Evolutionary conservation across 176 grass and related monocot genomes (phyloP), one percentile per base, ranked within the genome.

Genomic region (Bolboschoenus planiculmis): DNA sequence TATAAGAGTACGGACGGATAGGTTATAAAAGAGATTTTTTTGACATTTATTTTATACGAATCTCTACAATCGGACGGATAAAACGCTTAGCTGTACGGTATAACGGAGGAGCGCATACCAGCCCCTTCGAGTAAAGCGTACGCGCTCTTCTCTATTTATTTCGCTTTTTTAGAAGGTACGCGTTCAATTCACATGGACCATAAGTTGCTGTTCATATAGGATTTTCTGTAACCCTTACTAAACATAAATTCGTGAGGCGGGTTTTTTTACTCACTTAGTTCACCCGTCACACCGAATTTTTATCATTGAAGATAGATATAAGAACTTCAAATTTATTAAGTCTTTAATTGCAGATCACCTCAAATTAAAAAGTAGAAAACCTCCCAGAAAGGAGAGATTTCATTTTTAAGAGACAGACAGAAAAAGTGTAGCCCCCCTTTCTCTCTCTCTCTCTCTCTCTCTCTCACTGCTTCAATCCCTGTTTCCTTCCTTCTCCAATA

Each of bases 401-500:
- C 58, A 62, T 64, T 64, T 2, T 34, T 0, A 4, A 67, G 31
- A 37, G 14, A 66, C 37, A 2, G 15, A 16, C 8, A 71, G 66
- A 46, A 74, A 74, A 29, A 11, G 40, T 29, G 40, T 74, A 46
- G 68, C 46, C 21, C 68, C 40, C 68, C 29, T 46, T 65, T 16
- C 61, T 14, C 30, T 36, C 61, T n/a, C n/a, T n/a, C n/a, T n/a
- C n/a, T n/a, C n/a, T n/a, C n/a, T n/a, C n/a, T n/a, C 15, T 21
- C 6, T 31, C 60, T 63, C 60, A 31, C 14, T 34, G 15, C 40
- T 68, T 74, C 40, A 47, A 26, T 27, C 23, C 4, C 23, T 23
- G 68, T 76, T 76, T 51, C 72, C 44, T 70, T 40, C 65, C 20
- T 51, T 76, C 13, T 47, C 40, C 72, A 76, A 51, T 76, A 50